A percentile compares a stretch with the other conserved stretches of the same genome.
phyloP scores from a whole-genome alignment of 1,284 basidiomycete genomes.

The Tylopilus orsonianus region DNA sequence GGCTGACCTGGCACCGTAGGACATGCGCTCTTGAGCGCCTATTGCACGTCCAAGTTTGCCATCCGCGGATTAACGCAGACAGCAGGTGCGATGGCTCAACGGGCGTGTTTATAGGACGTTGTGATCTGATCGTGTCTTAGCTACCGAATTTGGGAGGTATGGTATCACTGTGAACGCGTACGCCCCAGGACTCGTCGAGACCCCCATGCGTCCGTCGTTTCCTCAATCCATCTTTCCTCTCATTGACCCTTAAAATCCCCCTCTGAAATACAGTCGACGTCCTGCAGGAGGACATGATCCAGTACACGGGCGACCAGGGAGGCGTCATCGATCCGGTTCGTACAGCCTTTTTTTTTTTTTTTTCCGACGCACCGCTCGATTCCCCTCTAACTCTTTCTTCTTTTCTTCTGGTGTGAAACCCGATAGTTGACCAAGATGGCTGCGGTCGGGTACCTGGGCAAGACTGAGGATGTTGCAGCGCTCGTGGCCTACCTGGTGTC shows the following conservation, averaged over 20 bases:
- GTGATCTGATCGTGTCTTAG: slow-evolving; percentile 23
- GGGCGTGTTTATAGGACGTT: not conserved
- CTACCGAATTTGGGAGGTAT: slow-evolving; percentile 40
- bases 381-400: too few relatives aligned
- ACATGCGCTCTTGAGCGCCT: slow-evolving; percentile 21
- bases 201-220: slow-evolving; percentile 32
- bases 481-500: slow-evolving; percentile 39
- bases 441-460: slow-evolving; percentile 29
- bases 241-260: not conserved
- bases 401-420: too few relatives aligned
- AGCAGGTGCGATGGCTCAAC: slow-evolving; percentile 17
- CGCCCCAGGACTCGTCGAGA: slow-evolving; percentile 44
- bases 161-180: slow-evolving; percentile 54
- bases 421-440: slow-evolving; percentile 17
- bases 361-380: not conserved
- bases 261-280: slow-evolving; percentile 12
- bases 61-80: slow-evolving; percentile 34
- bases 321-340: slow-evolving; percentile 23
- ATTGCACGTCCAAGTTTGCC: slow-evolving; percentile 36
- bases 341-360: too few relatives aligned
- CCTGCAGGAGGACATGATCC: slow-evolving; percentile 19
- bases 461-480: slow-evolving; percentile 35
- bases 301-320: slow-evolving; percentile 14
- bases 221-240: not conserved
- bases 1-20: slow-evolving; percentile 12